These are phyloP conservation scores for Quercus phellos DNA, from an alignment of 331 rosid species.

Conservation along the genomic window DNA sequence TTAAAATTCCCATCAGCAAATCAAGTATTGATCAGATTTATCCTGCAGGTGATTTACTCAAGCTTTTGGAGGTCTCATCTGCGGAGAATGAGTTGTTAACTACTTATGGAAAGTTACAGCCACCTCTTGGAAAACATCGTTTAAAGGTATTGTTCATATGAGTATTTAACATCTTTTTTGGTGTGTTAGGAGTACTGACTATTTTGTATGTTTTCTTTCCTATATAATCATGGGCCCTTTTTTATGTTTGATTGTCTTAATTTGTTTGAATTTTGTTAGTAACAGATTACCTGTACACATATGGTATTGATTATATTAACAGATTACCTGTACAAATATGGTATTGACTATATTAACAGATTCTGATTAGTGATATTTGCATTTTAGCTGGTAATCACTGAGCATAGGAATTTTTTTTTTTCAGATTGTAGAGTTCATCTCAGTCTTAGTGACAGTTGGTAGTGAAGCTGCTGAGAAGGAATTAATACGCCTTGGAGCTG, in stretches of 20 bases:
- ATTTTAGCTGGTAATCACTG: not conserved
- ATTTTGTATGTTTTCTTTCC: not conserved
- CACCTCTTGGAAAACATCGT: constrained; percentile 97
- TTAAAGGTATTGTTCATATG: constrained; percentile 54
- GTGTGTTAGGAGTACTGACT: constrained; percentile 4
- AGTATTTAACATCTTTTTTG: not conserved
- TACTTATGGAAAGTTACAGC: constrained; percentile 92
- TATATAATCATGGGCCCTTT: not conserved
- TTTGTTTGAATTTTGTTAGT: not conserved
- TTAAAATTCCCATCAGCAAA: not conserved
- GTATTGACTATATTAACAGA: not conserved
- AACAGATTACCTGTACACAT: not conserved
- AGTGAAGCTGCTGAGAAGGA: constrained; percentile 88
- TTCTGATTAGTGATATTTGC: not conserved
- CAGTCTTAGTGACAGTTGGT: constrained; percentile 81
- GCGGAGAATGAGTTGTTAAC: constrained; percentile 61
- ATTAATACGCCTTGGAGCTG: constrained; percentile 81
- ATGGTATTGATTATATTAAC: not conserved
- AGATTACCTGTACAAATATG: not conserved
- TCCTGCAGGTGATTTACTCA: constrained; percentile 76
- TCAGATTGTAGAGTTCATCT: constrained; percentile 91
- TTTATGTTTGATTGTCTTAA: not conserved
- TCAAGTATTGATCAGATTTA: constrained; percentile 14
- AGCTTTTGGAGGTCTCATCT: constrained; percentile 78
- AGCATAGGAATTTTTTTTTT: constrained; percentile 26